Percentiles rank a stretch among this genome's conserved stretches.
Conservation (phyloP, 2,329 filamentous ascomycete species). For the Aquanectria penicillioides region DNA sequence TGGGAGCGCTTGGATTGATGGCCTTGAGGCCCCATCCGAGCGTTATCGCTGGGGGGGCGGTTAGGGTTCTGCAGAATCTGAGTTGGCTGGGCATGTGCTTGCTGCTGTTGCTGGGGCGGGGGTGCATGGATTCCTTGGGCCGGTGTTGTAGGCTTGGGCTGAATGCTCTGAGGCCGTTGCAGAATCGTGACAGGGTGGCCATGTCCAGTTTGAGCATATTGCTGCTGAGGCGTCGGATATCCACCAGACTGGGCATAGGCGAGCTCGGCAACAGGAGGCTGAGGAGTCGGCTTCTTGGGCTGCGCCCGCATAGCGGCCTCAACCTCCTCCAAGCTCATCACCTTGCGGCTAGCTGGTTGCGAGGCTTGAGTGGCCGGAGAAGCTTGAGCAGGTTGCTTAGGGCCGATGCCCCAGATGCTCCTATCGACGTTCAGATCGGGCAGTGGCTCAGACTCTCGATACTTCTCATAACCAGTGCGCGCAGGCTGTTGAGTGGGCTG, state of each 20-base stretch:
- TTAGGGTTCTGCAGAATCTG: conserved; percentile 86
- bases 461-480: conserved; percentile 90
- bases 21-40: conserved; percentile 46
- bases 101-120: conserved; percentile 49
- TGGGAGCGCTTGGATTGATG: conserved; percentile 59
- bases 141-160: conserved; percentile 53
- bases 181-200: conserved; percentile 65
- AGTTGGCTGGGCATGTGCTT: conserved; percentile 65
- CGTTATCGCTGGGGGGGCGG: conserved; percentile 63
- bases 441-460: conserved; percentile 83
- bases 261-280: conserved; percentile 41
- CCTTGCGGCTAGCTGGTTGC: conserved; percentile 68
- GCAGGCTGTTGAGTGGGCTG: conserved; percentile 53
- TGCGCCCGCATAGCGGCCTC: conserved; percentile 90
- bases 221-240: conserved; percentile 42
- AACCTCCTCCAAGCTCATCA: conserved; percentile 97
- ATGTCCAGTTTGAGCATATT: conserved; percentile 49
- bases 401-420: conserved; percentile 86
- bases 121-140: conserved; percentile 42
- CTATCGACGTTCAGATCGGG: conserved; percentile 93
- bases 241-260: conserved; percentile 41
- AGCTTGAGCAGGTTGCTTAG: conserved; percentile 55
- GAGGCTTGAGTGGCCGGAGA: conserved; percentile 40
- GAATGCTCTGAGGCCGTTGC: conserved; percentile 60
- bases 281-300: conserved; percentile 60